Evolutionary conservation across 2,329 filamentous ascomycete species (phyloP).

Genomic region (Byssothecium circinans): DNA sequence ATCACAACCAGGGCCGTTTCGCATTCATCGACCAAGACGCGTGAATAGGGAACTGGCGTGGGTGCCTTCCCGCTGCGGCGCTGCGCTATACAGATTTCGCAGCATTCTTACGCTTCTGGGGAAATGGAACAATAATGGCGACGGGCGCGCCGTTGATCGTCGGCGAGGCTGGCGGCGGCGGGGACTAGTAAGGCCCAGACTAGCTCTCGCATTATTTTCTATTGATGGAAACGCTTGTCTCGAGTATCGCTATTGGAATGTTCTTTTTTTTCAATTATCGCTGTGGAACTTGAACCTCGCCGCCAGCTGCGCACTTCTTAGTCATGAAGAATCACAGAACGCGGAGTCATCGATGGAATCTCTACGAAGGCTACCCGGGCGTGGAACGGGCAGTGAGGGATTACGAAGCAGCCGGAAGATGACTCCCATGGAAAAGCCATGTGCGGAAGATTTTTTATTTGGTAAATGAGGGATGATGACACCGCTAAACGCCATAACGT

Average conservation of each 20-base stretch:
- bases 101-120: conserved; percentile 6
- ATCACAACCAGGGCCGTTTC: background rate
- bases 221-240: background rate
- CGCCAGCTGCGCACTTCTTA: background rate
- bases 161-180: conserved; percentile 7
- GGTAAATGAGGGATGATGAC: too few relatives aligned
- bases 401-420: background rate
- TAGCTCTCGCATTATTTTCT: background rate
- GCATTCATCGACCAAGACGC: conserved; percentile 12
- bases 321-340: background rate
- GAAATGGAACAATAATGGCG: conserved; percentile 14
- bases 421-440: too few relatives aligned
- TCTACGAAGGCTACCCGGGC: too few relatives aligned
- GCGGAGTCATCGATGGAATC: background rate
- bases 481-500: too few relatives aligned
- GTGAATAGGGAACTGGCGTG: conserved; percentile 23
- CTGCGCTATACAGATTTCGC: conserved; percentile 2
- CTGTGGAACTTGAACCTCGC: conserved; percentile 1
- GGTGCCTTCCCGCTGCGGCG: conserved; percentile 17
- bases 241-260: background rate
- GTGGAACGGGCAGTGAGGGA: background rate
- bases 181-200: too few relatives aligned
- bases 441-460: too few relatives aligned
- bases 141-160: conserved; percentile 29
- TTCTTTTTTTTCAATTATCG: conserved; percentile 7